phyloP scores from a whole-genome alignment of 768 basidiomycete species.

The Suillus placidus region DNA sequence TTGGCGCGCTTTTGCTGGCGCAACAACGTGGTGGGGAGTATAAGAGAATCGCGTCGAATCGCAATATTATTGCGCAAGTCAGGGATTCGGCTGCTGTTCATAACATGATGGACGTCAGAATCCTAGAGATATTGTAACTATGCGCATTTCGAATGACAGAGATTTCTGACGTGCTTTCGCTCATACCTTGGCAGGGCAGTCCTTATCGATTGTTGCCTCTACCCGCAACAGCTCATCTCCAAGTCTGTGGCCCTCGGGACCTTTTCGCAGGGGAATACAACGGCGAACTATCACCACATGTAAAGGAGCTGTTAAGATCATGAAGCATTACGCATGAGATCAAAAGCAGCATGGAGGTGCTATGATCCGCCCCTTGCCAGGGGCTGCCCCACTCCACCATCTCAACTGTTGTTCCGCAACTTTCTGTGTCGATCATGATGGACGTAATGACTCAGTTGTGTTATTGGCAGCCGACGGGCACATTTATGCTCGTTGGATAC shows the following conservation, averaged over 20 bases:
- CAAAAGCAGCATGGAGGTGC: too few species aligned
- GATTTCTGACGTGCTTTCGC: not conserved
- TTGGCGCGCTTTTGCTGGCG: not conserved
- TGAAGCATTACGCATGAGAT: too few species aligned
- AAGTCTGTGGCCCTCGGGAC: too few species aligned
- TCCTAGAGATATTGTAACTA: not conserved
- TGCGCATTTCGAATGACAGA: not conserved
- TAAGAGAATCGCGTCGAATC: not conserved
- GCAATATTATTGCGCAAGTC: not conserved
- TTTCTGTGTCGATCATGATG: not conserved
- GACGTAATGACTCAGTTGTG: not conserved
- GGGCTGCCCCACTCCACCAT: not conserved
- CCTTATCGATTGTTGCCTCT: not conserved
- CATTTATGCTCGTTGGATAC: not conserved
- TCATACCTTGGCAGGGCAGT: not conserved
- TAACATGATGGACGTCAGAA: not conserved
- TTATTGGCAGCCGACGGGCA: not conserved
- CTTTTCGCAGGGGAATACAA: too few species aligned
- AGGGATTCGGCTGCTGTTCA: not conserved
- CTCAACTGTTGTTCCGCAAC: not conserved
- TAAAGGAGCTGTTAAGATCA: too few species aligned
- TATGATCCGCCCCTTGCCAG: not conserved
- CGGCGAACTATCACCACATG: too few species aligned
- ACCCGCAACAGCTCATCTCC: not conserved
- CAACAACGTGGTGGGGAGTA: not conserved